phyloP scores from a whole-genome alignment of 108 stramenopile species.

The Nannochloropsis salina region DNA sequence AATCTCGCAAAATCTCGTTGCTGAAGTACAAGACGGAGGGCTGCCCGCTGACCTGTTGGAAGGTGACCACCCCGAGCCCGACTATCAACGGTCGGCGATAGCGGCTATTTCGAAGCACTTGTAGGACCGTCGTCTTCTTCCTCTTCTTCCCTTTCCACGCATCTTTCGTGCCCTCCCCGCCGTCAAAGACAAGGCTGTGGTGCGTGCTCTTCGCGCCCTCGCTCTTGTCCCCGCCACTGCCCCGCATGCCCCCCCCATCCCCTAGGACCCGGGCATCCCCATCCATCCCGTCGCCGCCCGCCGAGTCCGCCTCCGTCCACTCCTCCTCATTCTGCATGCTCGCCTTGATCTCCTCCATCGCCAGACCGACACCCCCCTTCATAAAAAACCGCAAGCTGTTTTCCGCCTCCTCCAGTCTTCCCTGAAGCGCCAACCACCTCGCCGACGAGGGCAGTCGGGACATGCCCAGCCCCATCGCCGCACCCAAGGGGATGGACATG shows the following conservation, averaged over 20 bases:
- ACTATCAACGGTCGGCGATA: slow-evolving; percentile 55
- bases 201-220: not conserved
- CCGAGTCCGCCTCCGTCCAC: not conserved
- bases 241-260: not conserved
- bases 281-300: not conserved
- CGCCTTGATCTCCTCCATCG: not conserved
- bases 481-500: slow-evolving; percentile 36
- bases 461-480: slow-evolving; percentile 48
- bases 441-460: slow-evolving; percentile 43
- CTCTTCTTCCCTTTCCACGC: not conserved
- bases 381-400: slow-evolving; percentile 21
- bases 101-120: slow-evolving; percentile 29
- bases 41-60: slow-evolving; percentile 71
- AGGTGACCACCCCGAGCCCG: slow-evolving; percentile 59
- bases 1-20: slow-evolving; percentile 61
- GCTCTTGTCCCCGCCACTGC: not conserved
- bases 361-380: not conserved
- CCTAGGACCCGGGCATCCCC: not conserved
- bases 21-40: slow-evolving; percentile 67
- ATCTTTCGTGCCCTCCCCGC: not conserved
- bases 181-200: not conserved
- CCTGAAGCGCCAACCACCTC: slow-evolving; percentile 36
- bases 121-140: not conserved
- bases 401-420: slow-evolving; percentile 22
- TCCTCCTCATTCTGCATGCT: not conserved